These are phyloP conservation scores for Aspergillus candidus DNA, from an alignment of 2,329 filamentous ascomycete genomes.

Conservation along the genomic window DNA sequence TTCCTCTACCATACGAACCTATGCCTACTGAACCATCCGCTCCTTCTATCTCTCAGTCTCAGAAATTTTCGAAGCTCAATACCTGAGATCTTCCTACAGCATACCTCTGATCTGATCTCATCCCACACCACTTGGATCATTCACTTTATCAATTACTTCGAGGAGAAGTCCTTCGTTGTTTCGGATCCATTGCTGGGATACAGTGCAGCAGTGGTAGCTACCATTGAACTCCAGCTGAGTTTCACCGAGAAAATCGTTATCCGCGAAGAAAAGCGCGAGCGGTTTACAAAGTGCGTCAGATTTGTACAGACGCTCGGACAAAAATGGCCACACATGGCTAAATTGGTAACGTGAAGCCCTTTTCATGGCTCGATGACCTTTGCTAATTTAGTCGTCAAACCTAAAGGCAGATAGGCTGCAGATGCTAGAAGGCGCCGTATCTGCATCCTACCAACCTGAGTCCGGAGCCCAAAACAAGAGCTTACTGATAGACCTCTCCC, in stretches of 20 bases:
- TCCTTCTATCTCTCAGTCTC: conserved; percentile 49
- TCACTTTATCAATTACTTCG: conserved; percentile 45
- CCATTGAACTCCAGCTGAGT: conserved; percentile 50
- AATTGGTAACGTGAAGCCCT: conserved; percentile 31
- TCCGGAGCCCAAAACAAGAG: conserved; percentile 30
- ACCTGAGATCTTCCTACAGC: conserved; percentile 50
- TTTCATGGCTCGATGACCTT: not conserved
- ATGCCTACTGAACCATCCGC: conserved; percentile 50
- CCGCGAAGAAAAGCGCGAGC: conserved; percentile 38
- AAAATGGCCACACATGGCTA: conserved; percentile 43
- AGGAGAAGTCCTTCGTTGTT: conserved; percentile 42
- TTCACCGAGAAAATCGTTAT: conserved; percentile 41
- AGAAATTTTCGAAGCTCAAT: conserved; percentile 49
- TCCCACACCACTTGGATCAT: conserved; percentile 51
- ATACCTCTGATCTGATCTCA: conserved; percentile 48
- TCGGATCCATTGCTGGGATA: conserved; percentile 46
- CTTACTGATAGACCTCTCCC: conserved; percentile 42
- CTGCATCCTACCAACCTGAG: conserved; percentile 37
- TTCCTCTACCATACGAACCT: conserved; percentile 50
- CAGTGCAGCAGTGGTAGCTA: conserved; percentile 48
- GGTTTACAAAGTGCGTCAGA: conserved; percentile 41
- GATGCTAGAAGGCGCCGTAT: conserved; percentile 40
- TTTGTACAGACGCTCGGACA: conserved; percentile 40
- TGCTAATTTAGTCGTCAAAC: conserved; percentile 1
- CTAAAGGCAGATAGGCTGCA: conserved; percentile 40